These are phyloP conservation scores for Colletotrichum shisoi DNA, from an alignment of 2,329 filamentous ascomycete species.

Conservation along the genomic window DNA sequence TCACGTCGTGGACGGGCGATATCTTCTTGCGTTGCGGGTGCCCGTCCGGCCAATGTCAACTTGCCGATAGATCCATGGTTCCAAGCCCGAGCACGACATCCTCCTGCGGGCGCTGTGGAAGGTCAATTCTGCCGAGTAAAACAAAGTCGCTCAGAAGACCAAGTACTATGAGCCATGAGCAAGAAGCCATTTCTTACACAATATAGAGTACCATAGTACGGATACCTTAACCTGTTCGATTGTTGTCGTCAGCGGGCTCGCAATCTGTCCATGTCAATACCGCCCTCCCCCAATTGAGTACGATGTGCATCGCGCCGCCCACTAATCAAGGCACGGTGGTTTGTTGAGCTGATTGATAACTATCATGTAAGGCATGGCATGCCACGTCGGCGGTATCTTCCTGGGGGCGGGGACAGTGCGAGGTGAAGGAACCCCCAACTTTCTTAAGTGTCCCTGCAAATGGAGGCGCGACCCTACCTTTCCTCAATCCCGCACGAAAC, in stretches of 20 bases:
- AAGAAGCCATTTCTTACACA: background rate
- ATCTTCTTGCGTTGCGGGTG: background rate
- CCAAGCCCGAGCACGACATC: background rate
- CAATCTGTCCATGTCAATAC: background rate
- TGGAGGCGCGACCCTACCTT: background rate
- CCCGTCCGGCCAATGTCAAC: background rate
- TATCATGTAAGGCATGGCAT: conserved; percentile 26
- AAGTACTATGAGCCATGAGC: background rate
- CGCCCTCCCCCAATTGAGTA: background rate
- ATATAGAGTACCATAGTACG: no score
- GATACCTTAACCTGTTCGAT: no score
- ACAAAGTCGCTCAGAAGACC: background rate
- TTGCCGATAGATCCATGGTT: background rate
- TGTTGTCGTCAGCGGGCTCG: background rate
- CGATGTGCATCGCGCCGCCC: background rate
- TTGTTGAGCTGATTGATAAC: conserved; percentile 35
- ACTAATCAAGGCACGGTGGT: background rate
- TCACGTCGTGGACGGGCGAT: background rate
- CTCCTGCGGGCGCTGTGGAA: conserved; percentile 3
- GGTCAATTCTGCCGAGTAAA: background rate
- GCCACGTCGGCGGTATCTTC: conserved; percentile 4
- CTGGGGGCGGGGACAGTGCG: conserved; percentile 23
- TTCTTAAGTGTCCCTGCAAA: background rate
- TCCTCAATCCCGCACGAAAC: conserved; percentile 15
- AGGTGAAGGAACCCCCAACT: background rate